Percentiles rank a stretch among this genome's conserved stretches.
Conservation (phyloP, 2,329 filamentous ascomycete genomes). For the Calonectria hongkongensis region DNA sequence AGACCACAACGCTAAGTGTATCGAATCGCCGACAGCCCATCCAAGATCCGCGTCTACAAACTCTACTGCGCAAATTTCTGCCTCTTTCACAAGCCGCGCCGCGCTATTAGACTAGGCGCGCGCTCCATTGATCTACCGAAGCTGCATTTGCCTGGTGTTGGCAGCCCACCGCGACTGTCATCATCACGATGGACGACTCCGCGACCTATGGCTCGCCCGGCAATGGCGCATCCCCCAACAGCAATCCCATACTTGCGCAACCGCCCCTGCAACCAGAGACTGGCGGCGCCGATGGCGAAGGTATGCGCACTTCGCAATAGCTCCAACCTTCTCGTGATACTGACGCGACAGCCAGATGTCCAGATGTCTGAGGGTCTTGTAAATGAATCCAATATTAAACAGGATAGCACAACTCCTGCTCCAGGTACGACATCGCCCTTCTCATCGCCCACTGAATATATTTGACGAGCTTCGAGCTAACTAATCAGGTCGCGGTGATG, state of each 20-base stretch:
- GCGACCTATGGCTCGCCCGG: slow-evolving; percentile 75
- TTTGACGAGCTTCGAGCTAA: slow-evolving; percentile 76
- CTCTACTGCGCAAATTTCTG: slow-evolving; percentile 28
- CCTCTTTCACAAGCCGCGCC: slow-evolving; percentile 35
- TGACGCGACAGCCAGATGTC: slow-evolving; percentile 69
- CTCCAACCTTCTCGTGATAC: slow-evolving; percentile 29
- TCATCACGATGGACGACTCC: slow-evolving; percentile 74
- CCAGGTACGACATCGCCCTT: slow-evolving; percentile 75
- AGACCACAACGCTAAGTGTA: slow-evolving; percentile 52
- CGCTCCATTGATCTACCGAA: slow-evolving; percentile 44
- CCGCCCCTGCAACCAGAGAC: slow-evolving; percentile 70
- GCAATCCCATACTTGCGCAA: slow-evolving; percentile 74
- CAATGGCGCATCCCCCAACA: slow-evolving; percentile 73
- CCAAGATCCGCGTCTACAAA: slow-evolving; percentile 37
- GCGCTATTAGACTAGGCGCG: slow-evolving; percentile 33
- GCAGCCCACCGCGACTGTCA: slow-evolving; percentile 42
- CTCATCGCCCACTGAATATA: slow-evolving; percentile 81
- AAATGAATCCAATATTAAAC: slow-evolving; percentile 72
- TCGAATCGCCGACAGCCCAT: slow-evolving; percentile 43
- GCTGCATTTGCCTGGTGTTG: slow-evolving; percentile 38
- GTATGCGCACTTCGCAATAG: slow-evolving; percentile 58
- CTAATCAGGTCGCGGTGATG: slow-evolving; percentile 79
- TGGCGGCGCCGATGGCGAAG: slow-evolving; percentile 65
- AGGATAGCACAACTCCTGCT: slow-evolving; percentile 76
- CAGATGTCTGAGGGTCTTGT: slow-evolving; percentile 75